Evolutionary conservation across 2,329 filamentous ascomycete species (phyloP).

Genomic region (Blastomyces silverae): DNA sequence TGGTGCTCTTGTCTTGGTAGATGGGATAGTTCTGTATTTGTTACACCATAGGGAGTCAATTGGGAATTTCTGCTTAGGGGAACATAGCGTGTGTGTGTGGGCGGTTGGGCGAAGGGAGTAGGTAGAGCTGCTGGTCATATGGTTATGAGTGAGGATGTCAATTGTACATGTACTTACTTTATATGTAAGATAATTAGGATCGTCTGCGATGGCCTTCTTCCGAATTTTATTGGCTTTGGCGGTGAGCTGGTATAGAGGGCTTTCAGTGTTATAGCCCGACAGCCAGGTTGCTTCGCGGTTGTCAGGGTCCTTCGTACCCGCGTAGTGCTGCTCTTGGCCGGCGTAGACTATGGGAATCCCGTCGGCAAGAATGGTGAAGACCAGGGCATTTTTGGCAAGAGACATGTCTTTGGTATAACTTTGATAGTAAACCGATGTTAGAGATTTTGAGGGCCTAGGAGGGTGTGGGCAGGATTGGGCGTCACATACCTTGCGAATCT

Average conservation of each 20-base stretch:
- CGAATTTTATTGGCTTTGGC: constrained; percentile 47
- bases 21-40: constrained; percentile 24
- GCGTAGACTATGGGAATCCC: constrained; percentile 61
- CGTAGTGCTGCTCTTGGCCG: constrained; percentile 58
- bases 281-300: constrained; percentile 55
- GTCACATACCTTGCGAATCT: constrained; percentile 4
- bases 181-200: constrained; percentile 35
- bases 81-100: neutral
- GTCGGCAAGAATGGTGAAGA: constrained; percentile 53
- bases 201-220: constrained; percentile 36
- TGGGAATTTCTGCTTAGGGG: neutral
- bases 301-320: constrained; percentile 44
- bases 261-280: constrained; percentile 43
- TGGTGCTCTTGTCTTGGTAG: constrained; percentile 39
- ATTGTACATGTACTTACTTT: neutral
- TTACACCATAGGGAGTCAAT: neutral
- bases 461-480: neutral
- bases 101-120: neutral
- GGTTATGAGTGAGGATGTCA: neutral
- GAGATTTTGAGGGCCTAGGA: neutral
- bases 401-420: constrained; percentile 48
- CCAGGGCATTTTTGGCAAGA: constrained; percentile 55
- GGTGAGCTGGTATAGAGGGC: constrained; percentile 47
- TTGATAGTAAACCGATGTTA: constrained; percentile 35
- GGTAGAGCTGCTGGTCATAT: neutral